Evolutionary conservation across 2,329 filamentous ascomycete species (phyloP).

Genomic region (Pseudogymnoascus sp.): DNA sequence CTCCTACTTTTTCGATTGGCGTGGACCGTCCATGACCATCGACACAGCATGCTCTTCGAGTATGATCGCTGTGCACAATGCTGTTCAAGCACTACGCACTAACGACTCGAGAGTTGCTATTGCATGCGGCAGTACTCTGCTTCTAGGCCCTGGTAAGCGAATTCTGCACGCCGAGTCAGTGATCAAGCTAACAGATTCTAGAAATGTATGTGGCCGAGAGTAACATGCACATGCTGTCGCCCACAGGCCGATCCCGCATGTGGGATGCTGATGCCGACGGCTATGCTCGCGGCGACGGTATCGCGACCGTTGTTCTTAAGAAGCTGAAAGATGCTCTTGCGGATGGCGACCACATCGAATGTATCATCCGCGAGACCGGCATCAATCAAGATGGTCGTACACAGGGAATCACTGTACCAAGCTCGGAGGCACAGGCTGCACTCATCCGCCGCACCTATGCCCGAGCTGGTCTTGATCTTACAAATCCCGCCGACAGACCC

Average conservation of each 20-base stretch:
- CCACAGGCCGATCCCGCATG: constrained; percentile 26
- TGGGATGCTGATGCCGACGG: constrained; percentile 37
- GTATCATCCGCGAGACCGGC: constrained; percentile 35
- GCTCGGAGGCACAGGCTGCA: constrained; percentile 28
- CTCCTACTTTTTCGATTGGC: constrained; percentile 21
- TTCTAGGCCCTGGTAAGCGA: constrained; percentile 18
- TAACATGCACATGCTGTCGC: constrained; percentile 25
- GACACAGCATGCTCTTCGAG: constrained; percentile 30
- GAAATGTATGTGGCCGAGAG: constrained; percentile 23
- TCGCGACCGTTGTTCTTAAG: constrained; percentile 36
- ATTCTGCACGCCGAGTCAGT: constrained; percentile 3
- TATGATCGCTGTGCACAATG: constrained; percentile 46
- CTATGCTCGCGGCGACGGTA: constrained; percentile 40
- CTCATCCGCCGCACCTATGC: constrained; percentile 29
- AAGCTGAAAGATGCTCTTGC: constrained; percentile 33
- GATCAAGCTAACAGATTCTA: constrained; percentile 17
- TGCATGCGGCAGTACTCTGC: constrained; percentile 13
- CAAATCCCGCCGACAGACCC: not conserved
- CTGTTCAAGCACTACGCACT: constrained; percentile 31
- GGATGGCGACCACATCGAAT: constrained; percentile 36
- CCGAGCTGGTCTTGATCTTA: constrained; percentile 11
- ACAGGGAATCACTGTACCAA: constrained; percentile 37
- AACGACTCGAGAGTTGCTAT: constrained; percentile 24
- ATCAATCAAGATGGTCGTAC: constrained; percentile 39
- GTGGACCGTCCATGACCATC: constrained; percentile 14